phyloP scores from a whole-genome alignment of 2,329 filamentous ascomycete genomes.

The Chaetothyriales sp. region DNA sequence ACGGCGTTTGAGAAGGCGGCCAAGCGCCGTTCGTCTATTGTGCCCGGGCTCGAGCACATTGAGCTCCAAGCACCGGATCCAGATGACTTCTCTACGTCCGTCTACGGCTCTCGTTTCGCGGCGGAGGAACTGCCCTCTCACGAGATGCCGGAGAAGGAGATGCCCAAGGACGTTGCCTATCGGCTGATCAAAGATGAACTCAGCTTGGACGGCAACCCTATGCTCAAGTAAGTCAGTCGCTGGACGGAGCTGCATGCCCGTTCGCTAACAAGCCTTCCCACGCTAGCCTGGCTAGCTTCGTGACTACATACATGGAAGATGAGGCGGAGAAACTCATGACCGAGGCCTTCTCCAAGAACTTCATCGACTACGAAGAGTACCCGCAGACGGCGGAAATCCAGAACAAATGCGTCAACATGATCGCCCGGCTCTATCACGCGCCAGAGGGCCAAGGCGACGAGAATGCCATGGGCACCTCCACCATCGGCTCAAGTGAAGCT shows the following conservation, averaged over 20 bases:
- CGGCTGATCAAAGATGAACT: constrained; percentile 94
- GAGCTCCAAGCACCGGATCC: constrained; percentile 28
- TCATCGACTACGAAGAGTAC: constrained; percentile 81
- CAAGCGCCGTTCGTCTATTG: constrained; percentile 10
- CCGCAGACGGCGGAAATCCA: constrained; percentile 72
- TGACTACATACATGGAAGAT: constrained; percentile 96
- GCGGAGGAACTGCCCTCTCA: constrained; percentile 63
- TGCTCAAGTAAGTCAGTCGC: constrained; percentile 41
- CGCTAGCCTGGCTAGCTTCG: constrained; percentile 70
- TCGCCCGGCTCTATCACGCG: constrained; percentile 75
- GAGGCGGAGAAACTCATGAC: constrained; percentile 93
- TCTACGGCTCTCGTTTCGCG: constrained; percentile 81
- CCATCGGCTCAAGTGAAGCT: constrained; percentile 71
- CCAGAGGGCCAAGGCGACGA: constrained; percentile 43
- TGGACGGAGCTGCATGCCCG: constrained; percentile 1
- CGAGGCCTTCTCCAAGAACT: constrained; percentile 87
- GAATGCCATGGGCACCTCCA: constrained; percentile 71
- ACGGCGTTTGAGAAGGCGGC: neutral
- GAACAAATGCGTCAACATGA: constrained; percentile 85
- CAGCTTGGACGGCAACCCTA: constrained; percentile 80
- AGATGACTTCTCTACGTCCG: constrained; percentile 53
- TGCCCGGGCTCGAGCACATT: constrained; percentile 23
- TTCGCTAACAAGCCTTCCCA: neutral
- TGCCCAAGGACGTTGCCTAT: constrained; percentile 88
- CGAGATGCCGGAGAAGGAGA: constrained; percentile 79